Base-by-base conservation (phyloP, 2,329 filamentous ascomycete genomes). In the Penicillium italicum region DNA sequence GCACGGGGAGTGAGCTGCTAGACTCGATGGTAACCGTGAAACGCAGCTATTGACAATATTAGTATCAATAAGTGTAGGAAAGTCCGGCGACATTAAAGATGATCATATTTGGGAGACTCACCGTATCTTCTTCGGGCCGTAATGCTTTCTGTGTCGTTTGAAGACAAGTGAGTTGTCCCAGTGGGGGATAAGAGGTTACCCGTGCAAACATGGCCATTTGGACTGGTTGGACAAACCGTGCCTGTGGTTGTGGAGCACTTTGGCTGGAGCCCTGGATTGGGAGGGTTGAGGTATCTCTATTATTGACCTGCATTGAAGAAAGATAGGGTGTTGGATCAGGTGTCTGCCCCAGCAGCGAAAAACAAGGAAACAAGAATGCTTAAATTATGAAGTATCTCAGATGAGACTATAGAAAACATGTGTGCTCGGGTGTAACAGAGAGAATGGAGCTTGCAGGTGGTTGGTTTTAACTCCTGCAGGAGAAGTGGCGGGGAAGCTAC, bases 21-120 rank as follows among this genome's bases (percentile, higher is more conserved):
- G 87, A 83, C 63, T 92, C 86, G 31, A 96, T 78, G 12, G 92
- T 73, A 7, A 88, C 86, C 0, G 82, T 86, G 62, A 97, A 87
- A 1, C 71, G 69, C 37, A 88, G 76, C 66, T 80, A 48, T n/a
- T 16, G 6, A 3, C 1, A 7, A 22, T n/a, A 22, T 55, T 8
- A 62, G 47, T 6, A 22, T 12, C 9, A 12, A 44, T 22, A 16
- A 24, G 0, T 11, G 3, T 14, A 22, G 14, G 6, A 20, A 28
- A 38, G n/a, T n/a, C 3, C n/a, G 20, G 26, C 5, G 14, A 42
- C 1, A 31, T 41, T 12, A 24, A 1, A 31, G 11, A 42, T 24
- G 2, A 18, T 11, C 10, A 46, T 38, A 10, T 16, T 18, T 24
- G 5, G 5, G 10, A 22, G 11, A 54, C 64, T 58, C 53, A 73